Evolutionary conservation across 306 rosid species (phyloP), one percentile per base, ranked within the genome.

Genomic region (Dicorynia guianensis): DNA sequence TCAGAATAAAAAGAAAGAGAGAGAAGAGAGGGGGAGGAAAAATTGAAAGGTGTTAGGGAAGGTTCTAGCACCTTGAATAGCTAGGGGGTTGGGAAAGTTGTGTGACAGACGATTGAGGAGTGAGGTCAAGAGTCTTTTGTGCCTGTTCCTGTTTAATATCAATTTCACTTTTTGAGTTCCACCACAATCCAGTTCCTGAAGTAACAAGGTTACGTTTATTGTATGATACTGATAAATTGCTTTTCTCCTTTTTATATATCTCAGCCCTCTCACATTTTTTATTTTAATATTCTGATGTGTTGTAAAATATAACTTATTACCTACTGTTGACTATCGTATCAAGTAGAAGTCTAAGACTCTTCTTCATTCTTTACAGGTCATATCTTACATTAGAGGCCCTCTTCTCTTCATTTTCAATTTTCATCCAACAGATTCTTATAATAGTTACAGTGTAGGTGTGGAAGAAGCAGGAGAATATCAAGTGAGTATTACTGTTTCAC

Each of bases 401-500:
- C 78, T 90, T 83, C 89, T 95, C 74, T 87, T 95, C 79, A 14
- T 90, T 82, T 90, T 87, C 82, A 95, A 95, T 80, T 92, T 95
- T 79, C 98, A 95, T 82, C 98, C 98, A 39, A 80, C 89, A 56
- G 85, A 92, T 69, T 88, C 93, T 54, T 87, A 89, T 40, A 87
- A 85, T 68, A 81, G 84, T 71, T 92, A 92, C 67, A 53, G 63
- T 18, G 79, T 95, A 49, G 97, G 97, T 13, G 96, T 90, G 64
- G 98, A 95, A 76, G 98, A 95, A 80, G 98, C 98, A 57, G 98
- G 98, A 77, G 98, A 92, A 53, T 95, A 95, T 85, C 91, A 86
- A 77, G 98, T 95, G 83, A 65, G 93, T 82, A 50, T 34, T 15
- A 19, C 3, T 49, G 55, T 65, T 35, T 66, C 39, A 13, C 42